A percentile compares a stretch with the other conserved stretches of the same genome.
Evolutionary conservation across 306 rosid species (phyloP).

Genomic region (Medicago truncatula): MtrunA17r5.0-ANR NC_053044.1:31242001-31242500

Average conservation of each 20-base stretch:
- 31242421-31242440: constrained; percentile 91
- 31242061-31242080: constrained; percentile 50
- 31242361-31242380: constrained; percentile 98
- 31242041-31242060: constrained; percentile 96
- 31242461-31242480: constrained; percentile 86
- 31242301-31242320: constrained; percentile 98
- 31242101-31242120: constrained; percentile 8
- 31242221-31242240: constrained; percentile 9
- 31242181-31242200: constrained; percentile 14
- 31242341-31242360: constrained; percentile 99
- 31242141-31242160: constrained; percentile 23
- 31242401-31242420: constrained; percentile 97
- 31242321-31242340: constrained; percentile 84
- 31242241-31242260: constrained; percentile 14
- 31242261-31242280: constrained; percentile 25
- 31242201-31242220: constrained; percentile 15
- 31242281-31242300: constrained; percentile 54
- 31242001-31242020: constrained; percentile 89
- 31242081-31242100: constrained; percentile 30
- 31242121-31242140: constrained; percentile 7
- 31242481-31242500: constrained; percentile 70
- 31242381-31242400: constrained; percentile 99
- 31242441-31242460: constrained; percentile 96
- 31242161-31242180: constrained; percentile 10
- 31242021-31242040: constrained; percentile 90